phyloP scores from a whole-genome alignment of 1,284 basidiomycete species.

The Boletus mariae region DNA sequence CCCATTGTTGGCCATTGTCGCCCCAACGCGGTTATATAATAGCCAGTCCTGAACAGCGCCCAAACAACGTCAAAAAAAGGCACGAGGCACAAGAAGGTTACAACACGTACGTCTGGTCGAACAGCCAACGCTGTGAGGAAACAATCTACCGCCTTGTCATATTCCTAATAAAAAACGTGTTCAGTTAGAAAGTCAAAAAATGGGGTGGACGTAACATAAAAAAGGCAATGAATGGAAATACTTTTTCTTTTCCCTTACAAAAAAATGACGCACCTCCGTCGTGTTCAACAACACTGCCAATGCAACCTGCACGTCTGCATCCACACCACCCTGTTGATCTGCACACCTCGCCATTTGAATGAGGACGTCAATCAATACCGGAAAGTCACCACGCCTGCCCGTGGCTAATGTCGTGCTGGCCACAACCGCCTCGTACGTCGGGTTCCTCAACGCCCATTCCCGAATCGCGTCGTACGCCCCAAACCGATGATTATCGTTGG shows the following conservation, averaged over 20 bases:
- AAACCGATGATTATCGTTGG: constrained; percentile 82
- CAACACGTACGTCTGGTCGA: constrained; percentile 70
- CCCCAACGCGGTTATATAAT: constrained; percentile 93
- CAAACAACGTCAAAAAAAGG: neutral
- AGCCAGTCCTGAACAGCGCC: constrained; percentile 79
- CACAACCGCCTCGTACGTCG: constrained; percentile 39
- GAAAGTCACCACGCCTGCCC: constrained; percentile 41
- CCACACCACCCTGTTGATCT: constrained; percentile 44
- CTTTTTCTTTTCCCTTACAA: neutral
- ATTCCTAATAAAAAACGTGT: constrained; percentile 58
- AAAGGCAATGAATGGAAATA: neutral
- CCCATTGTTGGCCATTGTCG: constrained; percentile 93
- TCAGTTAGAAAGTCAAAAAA: neutral
- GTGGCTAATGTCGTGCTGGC: constrained; percentile 34
- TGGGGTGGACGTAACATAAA: neutral
- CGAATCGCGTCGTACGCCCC: constrained; percentile 78
- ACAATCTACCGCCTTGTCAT: constrained; percentile 90
- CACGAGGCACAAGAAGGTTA: neutral
- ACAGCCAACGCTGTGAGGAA: constrained; percentile 87
- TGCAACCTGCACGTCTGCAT: constrained; percentile 95
- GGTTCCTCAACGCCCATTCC: constrained; percentile 62
- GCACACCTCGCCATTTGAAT: constrained; percentile 63
- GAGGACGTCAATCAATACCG: constrained; percentile 54
- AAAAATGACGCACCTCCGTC: constrained; percentile 59
- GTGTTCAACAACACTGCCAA: constrained; percentile 92